Evolutionary conservation across 306 rosid species (phyloP).

Genomic region (Lagenaria siceraria): DNA sequence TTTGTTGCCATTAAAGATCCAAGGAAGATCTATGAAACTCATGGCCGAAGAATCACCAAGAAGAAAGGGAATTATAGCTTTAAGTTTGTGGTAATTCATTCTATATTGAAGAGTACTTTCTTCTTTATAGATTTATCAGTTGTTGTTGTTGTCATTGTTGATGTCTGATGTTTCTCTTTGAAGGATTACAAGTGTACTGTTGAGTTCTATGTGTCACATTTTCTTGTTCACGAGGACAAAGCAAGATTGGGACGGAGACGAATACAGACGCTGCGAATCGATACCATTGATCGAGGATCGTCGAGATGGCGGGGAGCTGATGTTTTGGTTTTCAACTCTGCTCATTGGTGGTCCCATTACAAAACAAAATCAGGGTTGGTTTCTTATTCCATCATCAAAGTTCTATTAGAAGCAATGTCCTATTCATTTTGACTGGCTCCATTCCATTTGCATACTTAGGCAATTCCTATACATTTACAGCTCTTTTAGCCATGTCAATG

Average conservation of each 20-base stretch:
- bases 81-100: constrained; percentile 70
- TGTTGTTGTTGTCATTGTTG: constrained; percentile 1
- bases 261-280: constrained; percentile 57
- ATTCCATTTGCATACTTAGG: background rate
- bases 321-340: constrained; percentile 79
- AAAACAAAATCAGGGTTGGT: constrained; percentile 90
- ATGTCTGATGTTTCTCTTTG: constrained; percentile 3
- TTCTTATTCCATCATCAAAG: background rate
- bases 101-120: constrained; percentile 8
- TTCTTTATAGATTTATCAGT: background rate
- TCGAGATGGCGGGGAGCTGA: constrained; percentile 92
- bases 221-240: constrained; percentile 72
- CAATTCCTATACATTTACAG: background rate
- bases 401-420: background rate
- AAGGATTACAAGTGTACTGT: constrained; percentile 90
- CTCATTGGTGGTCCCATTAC: constrained; percentile 97
- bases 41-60: constrained; percentile 62
- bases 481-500: background rate
- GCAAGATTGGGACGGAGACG: constrained; percentile 70
- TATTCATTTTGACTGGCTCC: background rate
- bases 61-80: constrained; percentile 72
- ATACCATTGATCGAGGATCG: constrained; percentile 68
- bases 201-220: constrained; percentile 69
- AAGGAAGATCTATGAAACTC: constrained; percentile 66
- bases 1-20: constrained; percentile 59